These are phyloP conservation scores for Heteromeles arbutifolia DNA, from an alignment of 306 rosid genomes.

Conservation along the genomic window DNA sequence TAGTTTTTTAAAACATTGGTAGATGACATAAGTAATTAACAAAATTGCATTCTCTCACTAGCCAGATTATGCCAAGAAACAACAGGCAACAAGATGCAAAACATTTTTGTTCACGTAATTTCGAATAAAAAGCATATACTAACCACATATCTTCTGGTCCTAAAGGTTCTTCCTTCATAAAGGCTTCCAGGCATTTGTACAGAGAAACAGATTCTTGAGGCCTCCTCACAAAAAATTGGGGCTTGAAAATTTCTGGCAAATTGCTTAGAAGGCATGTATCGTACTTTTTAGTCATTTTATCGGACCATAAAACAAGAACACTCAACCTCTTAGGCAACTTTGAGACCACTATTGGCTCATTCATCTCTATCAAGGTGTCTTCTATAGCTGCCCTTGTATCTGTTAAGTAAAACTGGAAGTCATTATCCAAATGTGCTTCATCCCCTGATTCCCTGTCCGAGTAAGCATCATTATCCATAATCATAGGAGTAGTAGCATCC, in stretches of 20 bases:
- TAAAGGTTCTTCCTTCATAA: conserved; percentile 78
- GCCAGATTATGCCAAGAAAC: conserved; percentile 8
- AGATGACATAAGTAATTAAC: not conserved
- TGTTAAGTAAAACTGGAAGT: conserved; percentile 43
- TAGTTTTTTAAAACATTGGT: too few relatives aligned
- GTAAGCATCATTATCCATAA: conserved; percentile 35
- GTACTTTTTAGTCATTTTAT: conserved; percentile 47
- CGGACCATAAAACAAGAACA: conserved; percentile 54
- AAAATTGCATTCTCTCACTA: not conserved
- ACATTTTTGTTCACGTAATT: not conserved
- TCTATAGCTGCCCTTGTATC: not conserved
- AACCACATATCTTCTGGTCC: conserved; percentile 93
- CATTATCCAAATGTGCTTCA: conserved; percentile 28
- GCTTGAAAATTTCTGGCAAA: conserved; percentile 56
- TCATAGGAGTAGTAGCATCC: conserved; percentile 29
- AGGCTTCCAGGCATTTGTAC: conserved; percentile 78
- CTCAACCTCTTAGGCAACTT: conserved; percentile 19
- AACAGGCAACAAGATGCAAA: not conserved
- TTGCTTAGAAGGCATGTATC: conserved; percentile 36
- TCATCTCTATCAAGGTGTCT: conserved; percentile 29
- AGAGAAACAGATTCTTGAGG: conserved; percentile 61
- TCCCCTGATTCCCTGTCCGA: conserved; percentile 35
- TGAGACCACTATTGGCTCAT: conserved; percentile 29
- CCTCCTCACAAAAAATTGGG: conserved; percentile 21
- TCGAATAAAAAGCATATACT: conserved; percentile 24